Base-by-base conservation (phyloP, 2,329 filamentous ascomycete genomes). In the Aspergillus sp. region DNA sequence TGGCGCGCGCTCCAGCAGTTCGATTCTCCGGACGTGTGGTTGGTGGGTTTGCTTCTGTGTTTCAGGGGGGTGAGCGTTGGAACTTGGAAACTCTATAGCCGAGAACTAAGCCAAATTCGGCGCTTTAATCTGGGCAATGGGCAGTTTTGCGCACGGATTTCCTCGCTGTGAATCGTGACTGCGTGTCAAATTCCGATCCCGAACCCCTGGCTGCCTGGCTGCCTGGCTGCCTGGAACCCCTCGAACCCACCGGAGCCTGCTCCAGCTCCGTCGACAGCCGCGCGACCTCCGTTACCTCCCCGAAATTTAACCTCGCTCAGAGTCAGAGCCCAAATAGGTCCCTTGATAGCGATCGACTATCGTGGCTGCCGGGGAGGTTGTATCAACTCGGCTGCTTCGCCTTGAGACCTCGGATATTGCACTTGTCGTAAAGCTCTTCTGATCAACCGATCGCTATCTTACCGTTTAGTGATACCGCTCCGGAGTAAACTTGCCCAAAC, bases 1-100 rank as follows among this genome's bases (percentile, higher is more conserved):
- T 56, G 58, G 59, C 61, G 65, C 65, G 58, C 61, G 65, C 64
- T 65, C 65, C 65, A 67, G 61, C 59, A 65, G 65, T 67, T 67
- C 65, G 52, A 47, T 31, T 21, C 43, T 31, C 17, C 17, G 19
- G 49, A 53, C 48, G 48, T 40, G 48, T 52, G 52, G 43, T 54
- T 54, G 52, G 44, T 54, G 43, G 52, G 14, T 23, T 54, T 14
- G n/a, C 21, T 23, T 35, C 7, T 23, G 51, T 52, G 39, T 54
- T 50, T 45, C 53, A 56, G 45, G 53, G 46, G 53, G 41, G 27
- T 31, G 27, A 46, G 35, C 52, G 43, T 54, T 48, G 52, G 39
- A 48, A 12, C 6, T 43, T 21, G n/a, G n/a, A 31, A 54, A 48
- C 33, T 54, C 43, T 37, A n/a, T 46, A 39, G 51, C 21, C 40